Base-by-base conservation (phyloP, 129 eudicot species). In the Flaveria bidentis region DNA sequence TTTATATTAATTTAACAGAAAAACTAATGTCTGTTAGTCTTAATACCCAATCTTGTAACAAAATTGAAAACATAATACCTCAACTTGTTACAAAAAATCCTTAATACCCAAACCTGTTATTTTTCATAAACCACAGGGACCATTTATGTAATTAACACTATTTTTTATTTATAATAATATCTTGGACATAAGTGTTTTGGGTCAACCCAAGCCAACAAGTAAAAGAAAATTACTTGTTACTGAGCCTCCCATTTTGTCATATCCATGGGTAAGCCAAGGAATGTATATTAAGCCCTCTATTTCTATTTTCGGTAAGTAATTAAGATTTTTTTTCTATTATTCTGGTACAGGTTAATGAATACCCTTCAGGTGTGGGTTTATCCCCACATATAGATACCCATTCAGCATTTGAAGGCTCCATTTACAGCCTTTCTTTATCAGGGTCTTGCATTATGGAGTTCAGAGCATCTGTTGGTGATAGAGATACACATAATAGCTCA, bases 401-500 rank as follows among this genome's bases (percentile, higher is more conserved):
- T 87, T 94, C 99, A 49, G 99, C 99, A 58, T 94, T 94, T 82
- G 97, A 89, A 67, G 96, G 87, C 16, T 84, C 84, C 55, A 94
- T 94, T 71, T 94, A 89, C 81, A 94, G 99, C 85, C 96, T 94
- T 82, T 94, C 99, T 55, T 82, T 94, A 79, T 87, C 93, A 16
- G 99, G 99, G n/a, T 88, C 99, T 58, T 94, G 99, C 84, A 87
- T 94, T 69, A 94, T 94, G 99, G 99, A 94, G 81, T 91, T 94
- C 78, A 86, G 99, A 82, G 76, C 79, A 46, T 74, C 81, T 20
- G 69, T 45, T 67, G 72, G 66, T 73, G 88, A 85, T 46, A 62
- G 22, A 65, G 80, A 78, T 60, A 79, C 14, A 23, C 85, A 82
- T 45, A 83, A 74, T 52, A 84, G 66, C 28, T 76, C 82, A 71